These are phyloP conservation scores for Fusarium sacchari DNA, from an alignment of 2,329 filamentous ascomycete species.

Conservation along the genomic window DNA sequence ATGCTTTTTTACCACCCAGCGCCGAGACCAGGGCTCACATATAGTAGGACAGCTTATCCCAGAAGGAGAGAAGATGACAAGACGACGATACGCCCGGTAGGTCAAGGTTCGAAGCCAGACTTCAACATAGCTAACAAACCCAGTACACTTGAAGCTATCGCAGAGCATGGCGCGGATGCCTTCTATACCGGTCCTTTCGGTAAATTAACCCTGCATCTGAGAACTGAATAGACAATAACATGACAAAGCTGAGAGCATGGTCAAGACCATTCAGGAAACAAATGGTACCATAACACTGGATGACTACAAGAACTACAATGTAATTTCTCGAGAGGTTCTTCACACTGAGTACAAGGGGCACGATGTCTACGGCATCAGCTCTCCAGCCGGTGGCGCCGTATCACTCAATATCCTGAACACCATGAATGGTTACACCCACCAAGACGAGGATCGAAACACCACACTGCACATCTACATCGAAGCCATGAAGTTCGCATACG, in stretches of 20 bases:
- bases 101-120: conserved; percentile 6
- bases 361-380: conserved; percentile 73
- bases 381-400: conserved; percentile 82
- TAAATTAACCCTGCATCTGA: conserved; percentile 17
- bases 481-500: conserved; percentile 90
- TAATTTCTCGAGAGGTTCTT: conserved; percentile 71
- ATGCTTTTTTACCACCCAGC: neutral
- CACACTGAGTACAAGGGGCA: conserved; percentile 75
- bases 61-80: conserved; percentile 80
- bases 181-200: conserved; percentile 79
- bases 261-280: conserved; percentile 71
- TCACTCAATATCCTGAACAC: conserved; percentile 82
- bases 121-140: neutral
- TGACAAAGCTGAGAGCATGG: conserved; percentile 73
- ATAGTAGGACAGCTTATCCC: conserved; percentile 68
- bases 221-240: conserved; percentile 8
- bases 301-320: conserved; percentile 78
- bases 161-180: conserved; percentile 73
- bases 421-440: conserved; percentile 74
- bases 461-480: conserved; percentile 87
- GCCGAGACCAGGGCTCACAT: neutral
- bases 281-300: conserved; percentile 89
- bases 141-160: conserved; percentile 79
- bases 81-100: conserved; percentile 77
- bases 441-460: conserved; percentile 69